phyloP scores from a whole-genome alignment of 306 rosid genomes.

The Prunus fruticosa region DNA sequence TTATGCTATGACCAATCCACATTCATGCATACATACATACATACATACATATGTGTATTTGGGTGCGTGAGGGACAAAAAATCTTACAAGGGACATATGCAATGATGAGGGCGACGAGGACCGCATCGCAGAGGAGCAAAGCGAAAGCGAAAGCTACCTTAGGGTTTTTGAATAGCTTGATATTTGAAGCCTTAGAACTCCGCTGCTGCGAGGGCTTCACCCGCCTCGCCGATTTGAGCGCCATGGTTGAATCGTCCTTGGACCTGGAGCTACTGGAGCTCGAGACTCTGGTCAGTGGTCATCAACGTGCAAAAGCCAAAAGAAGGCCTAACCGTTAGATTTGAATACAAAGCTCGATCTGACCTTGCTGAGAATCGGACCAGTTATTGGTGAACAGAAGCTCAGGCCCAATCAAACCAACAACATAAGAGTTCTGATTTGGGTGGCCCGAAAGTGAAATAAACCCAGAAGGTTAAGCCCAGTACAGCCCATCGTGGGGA shows the following conservation, averaged over 20 bases:
- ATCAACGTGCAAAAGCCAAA: neutral
- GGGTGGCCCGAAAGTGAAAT: no score
- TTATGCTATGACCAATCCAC: neutral
- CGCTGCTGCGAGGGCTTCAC: slow-evolving; percentile 27
- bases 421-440: no score
- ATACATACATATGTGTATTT: no score
- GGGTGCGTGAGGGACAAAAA: neutral
- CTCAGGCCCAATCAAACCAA: neutral
- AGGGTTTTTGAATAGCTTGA: slow-evolving; percentile 20
- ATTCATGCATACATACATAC: neutral
- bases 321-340: neutral
- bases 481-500: neutral
- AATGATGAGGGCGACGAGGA: slow-evolving; percentile 61
- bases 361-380: neutral
- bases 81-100: slow-evolving; percentile 74
- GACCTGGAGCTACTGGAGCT: neutral
- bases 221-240: slow-evolving; percentile 40
- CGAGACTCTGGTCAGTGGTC: neutral
- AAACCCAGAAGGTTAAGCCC: neutral
- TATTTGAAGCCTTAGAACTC: neutral
- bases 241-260: slow-evolving; percentile 44
- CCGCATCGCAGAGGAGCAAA: slow-evolving; percentile 56
- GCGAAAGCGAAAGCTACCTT: slow-evolving; percentile 44
- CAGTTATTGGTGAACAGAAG: neutral
- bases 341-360: neutral